phyloP scores from a whole-genome alignment of 2,329 filamentous ascomycete genomes.

The Cyphellophora europaea region DNA sequence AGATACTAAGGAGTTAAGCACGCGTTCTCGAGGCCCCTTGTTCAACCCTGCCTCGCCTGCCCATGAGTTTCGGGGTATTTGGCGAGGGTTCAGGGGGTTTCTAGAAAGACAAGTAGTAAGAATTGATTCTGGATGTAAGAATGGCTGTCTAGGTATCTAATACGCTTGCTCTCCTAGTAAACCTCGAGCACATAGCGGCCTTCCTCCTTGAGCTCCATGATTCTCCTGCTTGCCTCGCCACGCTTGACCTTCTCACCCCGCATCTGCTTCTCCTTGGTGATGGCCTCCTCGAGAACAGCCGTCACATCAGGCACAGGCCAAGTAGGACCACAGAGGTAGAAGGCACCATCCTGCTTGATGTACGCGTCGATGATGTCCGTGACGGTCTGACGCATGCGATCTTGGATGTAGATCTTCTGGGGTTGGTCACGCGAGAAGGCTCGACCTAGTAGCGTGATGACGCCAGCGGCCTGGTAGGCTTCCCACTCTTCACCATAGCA shows the following conservation, averaged over 20 bases:
- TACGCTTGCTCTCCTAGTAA: too few relatives aligned
- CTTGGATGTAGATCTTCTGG: slow-evolving; percentile 99
- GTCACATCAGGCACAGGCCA: slow-evolving; percentile 98
- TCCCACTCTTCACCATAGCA: slow-evolving; percentile 99
- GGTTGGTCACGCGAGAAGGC: slow-evolving; percentile 96
- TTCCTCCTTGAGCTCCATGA: slow-evolving; percentile 94
- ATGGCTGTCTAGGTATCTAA: too few relatives aligned
- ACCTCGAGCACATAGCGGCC: slow-evolving; percentile 93
- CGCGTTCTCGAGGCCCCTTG: too few relatives aligned
- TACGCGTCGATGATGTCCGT: slow-evolving; percentile 77
- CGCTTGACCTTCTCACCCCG: slow-evolving; percentile 64
- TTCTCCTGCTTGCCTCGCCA: slow-evolving; percentile 79
- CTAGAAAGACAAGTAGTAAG: too few relatives aligned
- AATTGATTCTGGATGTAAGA: too few relatives aligned
- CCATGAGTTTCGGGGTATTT: too few relatives aligned
- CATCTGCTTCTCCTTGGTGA: slow-evolving; percentile 62
- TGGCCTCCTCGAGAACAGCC: slow-evolving; percentile 84
- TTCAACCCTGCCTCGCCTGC: too few relatives aligned
- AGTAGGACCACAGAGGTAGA: slow-evolving; percentile 95
- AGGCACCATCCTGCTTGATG: slow-evolving; percentile 76
- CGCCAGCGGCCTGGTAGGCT: slow-evolving; percentile 87
- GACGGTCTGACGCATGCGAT: slow-evolving; percentile 86
- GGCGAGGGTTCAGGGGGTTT: too few relatives aligned
- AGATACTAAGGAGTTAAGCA: too few relatives aligned
- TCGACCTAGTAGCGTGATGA: slow-evolving; percentile 85